A percentile compares a stretch with the other conserved stretches of the same genome.
Conservation (phyloP, 1,284 basidiomycete species). For the Marasmius oreades region DNA sequence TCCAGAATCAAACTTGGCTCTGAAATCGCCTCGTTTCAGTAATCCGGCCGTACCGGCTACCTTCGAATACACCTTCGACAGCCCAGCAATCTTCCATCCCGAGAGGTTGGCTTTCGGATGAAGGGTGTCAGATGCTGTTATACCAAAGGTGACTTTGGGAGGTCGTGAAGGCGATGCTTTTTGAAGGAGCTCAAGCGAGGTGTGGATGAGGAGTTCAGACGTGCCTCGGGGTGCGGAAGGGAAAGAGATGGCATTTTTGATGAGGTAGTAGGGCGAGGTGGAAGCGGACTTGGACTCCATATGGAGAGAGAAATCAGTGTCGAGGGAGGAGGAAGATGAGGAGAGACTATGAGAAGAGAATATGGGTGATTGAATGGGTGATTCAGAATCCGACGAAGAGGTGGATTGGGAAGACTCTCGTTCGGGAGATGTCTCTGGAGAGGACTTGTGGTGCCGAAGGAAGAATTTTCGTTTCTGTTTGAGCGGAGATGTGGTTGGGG, state of each 20-base stretch:
- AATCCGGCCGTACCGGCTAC: no score
- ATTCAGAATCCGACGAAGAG: no score
- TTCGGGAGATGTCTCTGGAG: background rate
- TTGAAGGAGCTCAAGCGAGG: no score
- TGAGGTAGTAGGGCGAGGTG: constrained; percentile 32
- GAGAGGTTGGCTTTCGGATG: no score
- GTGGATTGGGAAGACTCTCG: background rate
- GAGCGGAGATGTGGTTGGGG: background rate
- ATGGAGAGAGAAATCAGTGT: no score
- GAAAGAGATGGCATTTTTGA: constrained; percentile 45
- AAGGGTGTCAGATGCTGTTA: no score
- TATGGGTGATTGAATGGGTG: background rate
- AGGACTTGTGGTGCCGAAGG: background rate
- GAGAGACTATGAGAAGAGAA: background rate
- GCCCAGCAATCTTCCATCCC: no score
- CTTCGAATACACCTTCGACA: no score
- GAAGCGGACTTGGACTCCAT: background rate
- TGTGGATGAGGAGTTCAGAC: no score
- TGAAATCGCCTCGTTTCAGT: constrained; percentile 37
- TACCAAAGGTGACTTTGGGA: no score
- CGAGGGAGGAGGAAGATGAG: background rate
- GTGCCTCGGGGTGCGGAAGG: constrained; percentile 37
- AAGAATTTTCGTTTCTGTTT: no score
- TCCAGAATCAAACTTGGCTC: constrained; percentile 41
- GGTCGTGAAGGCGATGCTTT: no score